Evolutionary conservation across 441 rosid genomes (phyloP).

Genomic region (Viola pubescens): DNA sequence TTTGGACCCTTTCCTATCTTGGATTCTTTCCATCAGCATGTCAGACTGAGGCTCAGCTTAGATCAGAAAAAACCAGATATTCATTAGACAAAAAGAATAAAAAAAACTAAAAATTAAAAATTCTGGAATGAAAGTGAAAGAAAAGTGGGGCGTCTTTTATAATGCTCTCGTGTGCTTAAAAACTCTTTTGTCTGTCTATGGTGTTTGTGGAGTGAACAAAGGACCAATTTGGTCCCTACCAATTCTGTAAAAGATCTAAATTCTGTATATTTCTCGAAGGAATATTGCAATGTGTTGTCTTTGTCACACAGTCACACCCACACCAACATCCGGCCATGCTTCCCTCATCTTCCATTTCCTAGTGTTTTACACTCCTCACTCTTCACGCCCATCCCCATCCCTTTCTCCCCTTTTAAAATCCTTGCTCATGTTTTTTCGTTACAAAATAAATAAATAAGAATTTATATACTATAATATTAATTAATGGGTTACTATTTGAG

Average conservation of each 20-base stretch:
- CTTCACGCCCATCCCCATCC: slow-evolving; percentile 4
- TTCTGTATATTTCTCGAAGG: slow-evolving; percentile 48
- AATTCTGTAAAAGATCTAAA: slow-evolving; percentile 13
- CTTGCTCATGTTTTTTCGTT: neutral
- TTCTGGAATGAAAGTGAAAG: slow-evolving; percentile 4
- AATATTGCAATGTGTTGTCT: slow-evolving; percentile 48
- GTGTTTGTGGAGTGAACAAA: neutral
- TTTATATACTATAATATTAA: too few species aligned
- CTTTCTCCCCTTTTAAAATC: slow-evolving; percentile 5
- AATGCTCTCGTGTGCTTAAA: slow-evolving; percentile 20
- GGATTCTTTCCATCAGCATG: slow-evolving; percentile 34
- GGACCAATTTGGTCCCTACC: too few species aligned
- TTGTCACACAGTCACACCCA: slow-evolving; percentile 20
- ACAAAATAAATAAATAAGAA: too few species aligned
- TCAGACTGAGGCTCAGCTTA: slow-evolving; percentile 7
- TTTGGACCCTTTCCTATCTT: slow-evolving; percentile 33
- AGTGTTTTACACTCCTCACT: slow-evolving; percentile 28
- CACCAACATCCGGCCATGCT: slow-evolving; percentile 30
- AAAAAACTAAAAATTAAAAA: neutral
- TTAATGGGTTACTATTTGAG: too few species aligned
- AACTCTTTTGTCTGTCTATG: neutral
- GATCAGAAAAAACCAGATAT: neutral
- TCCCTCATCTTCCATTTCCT: slow-evolving; percentile 34
- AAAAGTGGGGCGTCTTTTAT: slow-evolving; percentile 30
- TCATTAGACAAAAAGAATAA: slow-evolving; percentile 14